Conservation (phyloP, 2,329 filamentous ascomycete genomes). For the Dothideomycetes sp. region DNA sequence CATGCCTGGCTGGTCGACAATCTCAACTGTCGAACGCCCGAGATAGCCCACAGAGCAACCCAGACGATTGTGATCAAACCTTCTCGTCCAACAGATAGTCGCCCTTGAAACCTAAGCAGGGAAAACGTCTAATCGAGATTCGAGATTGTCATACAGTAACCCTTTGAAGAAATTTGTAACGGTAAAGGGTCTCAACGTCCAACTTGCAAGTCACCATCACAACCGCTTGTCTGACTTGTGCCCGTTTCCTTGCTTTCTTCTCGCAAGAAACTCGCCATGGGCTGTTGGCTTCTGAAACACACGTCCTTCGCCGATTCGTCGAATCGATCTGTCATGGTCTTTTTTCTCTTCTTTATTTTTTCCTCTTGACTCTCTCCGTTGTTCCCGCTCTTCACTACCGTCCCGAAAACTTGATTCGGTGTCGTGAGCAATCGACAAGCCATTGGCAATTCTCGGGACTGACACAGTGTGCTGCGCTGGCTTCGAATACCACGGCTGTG, state of each 20-base stretch:
- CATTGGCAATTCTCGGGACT: too few relatives aligned
- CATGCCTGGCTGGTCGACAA: too few relatives aligned
- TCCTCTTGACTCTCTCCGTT: not conserved
- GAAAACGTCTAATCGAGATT: too few relatives aligned
- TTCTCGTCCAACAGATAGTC: too few relatives aligned
- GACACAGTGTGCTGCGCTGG: too few relatives aligned
- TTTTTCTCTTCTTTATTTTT: not conserved
- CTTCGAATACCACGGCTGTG: too few relatives aligned
- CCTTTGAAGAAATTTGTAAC: too few relatives aligned
- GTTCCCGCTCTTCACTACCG: constrained; percentile 5
- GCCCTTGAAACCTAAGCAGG: too few relatives aligned
- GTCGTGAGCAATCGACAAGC: too few relatives aligned
- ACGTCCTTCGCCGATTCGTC: constrained; percentile 9
- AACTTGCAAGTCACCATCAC: constrained; percentile 1
- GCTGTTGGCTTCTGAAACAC: constrained; percentile 12
- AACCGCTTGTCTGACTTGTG: too few relatives aligned
- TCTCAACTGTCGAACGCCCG: constrained; percentile 6
- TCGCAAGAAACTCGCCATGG: constrained; percentile 5
- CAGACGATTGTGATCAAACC: not conserved
- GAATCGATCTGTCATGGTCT: constrained; percentile 5
- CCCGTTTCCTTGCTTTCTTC: not conserved
- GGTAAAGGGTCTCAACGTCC: constrained; percentile 9
- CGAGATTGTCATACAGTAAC: too few relatives aligned
- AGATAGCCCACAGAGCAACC: constrained; percentile 6
- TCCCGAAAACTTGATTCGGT: constrained; percentile 8